These are phyloP conservation scores for Oryza glumipatula DNA, from an alignment of 176 grass and related monocot species.

Conservation along the genomic window DNA sequence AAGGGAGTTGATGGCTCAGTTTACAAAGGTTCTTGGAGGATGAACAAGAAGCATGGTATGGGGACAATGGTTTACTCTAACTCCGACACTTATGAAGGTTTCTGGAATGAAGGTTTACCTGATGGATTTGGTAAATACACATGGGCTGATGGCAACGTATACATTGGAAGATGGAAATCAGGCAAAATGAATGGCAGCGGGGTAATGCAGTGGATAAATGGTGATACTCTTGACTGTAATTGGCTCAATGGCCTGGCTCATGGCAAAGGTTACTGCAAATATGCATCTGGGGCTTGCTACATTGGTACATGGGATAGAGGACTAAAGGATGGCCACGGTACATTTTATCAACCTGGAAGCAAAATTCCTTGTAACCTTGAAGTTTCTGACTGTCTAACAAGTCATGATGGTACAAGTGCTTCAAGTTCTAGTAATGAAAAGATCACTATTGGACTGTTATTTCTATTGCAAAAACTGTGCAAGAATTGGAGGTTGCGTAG, in stretches of 20 bases:
- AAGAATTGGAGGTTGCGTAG: slow-evolving; percentile 51
- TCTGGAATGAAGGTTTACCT: slow-evolving; percentile 90
- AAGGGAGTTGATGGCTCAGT: slow-evolving; percentile 66
- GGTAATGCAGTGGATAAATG: slow-evolving; percentile 84
- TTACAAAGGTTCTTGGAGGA: slow-evolving; percentile 87
- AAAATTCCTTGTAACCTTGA: slow-evolving; percentile 70
- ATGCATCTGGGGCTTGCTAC: slow-evolving; percentile 70
- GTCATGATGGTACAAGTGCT: slow-evolving; percentile 47
- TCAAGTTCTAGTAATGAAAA: slow-evolving; percentile 50
- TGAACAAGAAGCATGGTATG: slow-evolving; percentile 91
- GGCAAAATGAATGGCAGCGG: slow-evolving; percentile 91
- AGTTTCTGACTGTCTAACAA: slow-evolving; percentile 58
- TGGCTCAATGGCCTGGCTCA: slow-evolving; percentile 85
- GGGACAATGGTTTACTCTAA: slow-evolving; percentile 79
- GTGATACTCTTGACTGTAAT: slow-evolving; percentile 76
- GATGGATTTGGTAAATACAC: slow-evolving; percentile 81
- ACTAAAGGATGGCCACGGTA: slow-evolving; percentile 90
- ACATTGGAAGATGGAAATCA: slow-evolving; percentile 81
- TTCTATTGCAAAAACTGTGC: slow-evolving; percentile 50
- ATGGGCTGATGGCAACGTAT: slow-evolving; percentile 77
- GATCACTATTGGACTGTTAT: slow-evolving; percentile 39
- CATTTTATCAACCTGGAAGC: slow-evolving; percentile 78
- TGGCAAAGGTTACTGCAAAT: slow-evolving; percentile 82
- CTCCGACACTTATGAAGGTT: slow-evolving; percentile 79
- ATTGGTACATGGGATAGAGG: slow-evolving; percentile 92